phyloP scores from a whole-genome alignment of 495 filamentous ascomycete genomes.

The Astrothelium subdiscretum region DNA sequence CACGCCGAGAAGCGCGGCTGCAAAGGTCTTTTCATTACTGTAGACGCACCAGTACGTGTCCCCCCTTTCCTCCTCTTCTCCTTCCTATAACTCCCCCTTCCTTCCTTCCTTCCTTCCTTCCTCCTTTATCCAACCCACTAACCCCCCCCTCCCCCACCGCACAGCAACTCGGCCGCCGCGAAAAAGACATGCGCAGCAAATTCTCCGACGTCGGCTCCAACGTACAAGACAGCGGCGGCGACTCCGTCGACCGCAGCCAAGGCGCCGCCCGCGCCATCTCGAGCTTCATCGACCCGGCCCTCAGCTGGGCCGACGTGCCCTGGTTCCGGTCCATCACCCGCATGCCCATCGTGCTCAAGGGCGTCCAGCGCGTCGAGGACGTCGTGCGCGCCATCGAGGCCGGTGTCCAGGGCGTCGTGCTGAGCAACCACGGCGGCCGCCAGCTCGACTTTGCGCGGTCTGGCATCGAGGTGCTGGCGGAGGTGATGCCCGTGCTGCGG shows the following conservation, averaged over 20 bases:
- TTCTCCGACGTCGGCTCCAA: slow-evolving; percentile 77
- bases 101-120: background rate
- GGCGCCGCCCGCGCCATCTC: slow-evolving; percentile 88
- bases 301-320: slow-evolving; percentile 88
- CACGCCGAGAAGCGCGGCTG: slow-evolving; percentile 89
- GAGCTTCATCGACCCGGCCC: slow-evolving; percentile 83
- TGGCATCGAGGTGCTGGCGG: slow-evolving; percentile 85
- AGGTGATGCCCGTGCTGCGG: slow-evolving; percentile 89
- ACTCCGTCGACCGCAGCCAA: slow-evolving; percentile 68
- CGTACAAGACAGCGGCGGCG: slow-evolving; percentile 55
- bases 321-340: slow-evolving; percentile 88
- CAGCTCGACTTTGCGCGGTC: slow-evolving; percentile 89
- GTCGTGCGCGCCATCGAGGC: slow-evolving; percentile 72
- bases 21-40: slow-evolving; percentile 95
- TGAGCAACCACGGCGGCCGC: slow-evolving; percentile 95
- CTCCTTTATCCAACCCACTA: background rate
- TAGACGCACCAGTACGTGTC: slow-evolving; percentile 60
- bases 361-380: slow-evolving; percentile 92
- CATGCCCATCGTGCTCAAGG: slow-evolving; percentile 96
- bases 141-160: background rate
- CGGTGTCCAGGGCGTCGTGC: slow-evolving; percentile 73
- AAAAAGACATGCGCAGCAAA: slow-evolving; percentile 92
- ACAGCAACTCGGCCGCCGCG: slow-evolving; percentile 72
- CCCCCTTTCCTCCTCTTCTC: background rate
- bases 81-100: background rate